Evolutionary conservation across 805 yeast species (phyloP).

Genomic region (Saturnispora diversa): DNA sequence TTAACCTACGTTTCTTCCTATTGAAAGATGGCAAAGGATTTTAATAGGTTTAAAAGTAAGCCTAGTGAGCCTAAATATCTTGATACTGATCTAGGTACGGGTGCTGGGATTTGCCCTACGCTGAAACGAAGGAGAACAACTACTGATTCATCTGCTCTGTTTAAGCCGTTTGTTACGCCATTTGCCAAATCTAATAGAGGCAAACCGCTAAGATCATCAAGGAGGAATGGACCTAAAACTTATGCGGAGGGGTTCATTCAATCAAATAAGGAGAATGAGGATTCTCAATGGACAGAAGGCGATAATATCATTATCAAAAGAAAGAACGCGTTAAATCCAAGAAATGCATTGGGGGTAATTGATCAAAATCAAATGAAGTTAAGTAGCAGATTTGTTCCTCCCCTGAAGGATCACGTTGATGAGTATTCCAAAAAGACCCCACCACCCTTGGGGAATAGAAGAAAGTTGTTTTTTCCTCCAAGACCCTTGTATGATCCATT

Average conservation of each 20-base stretch:
- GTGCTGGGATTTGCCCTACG: slow-evolving; percentile 56
- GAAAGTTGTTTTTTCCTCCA: slow-evolving; percentile 65
- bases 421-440: slow-evolving; percentile 49
- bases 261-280: slow-evolving; percentile 23
- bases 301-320: slow-evolving; percentile 24
- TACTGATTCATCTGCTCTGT: slow-evolving; percentile 44
- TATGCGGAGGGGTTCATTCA: slow-evolving; percentile 33
- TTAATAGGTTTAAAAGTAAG: slow-evolving; percentile 14
- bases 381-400: slow-evolving; percentile 49
- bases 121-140: slow-evolving; percentile 48
- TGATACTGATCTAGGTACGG: slow-evolving; percentile 49
- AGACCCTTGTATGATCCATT: slow-evolving; percentile 92
- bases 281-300: slow-evolving; percentile 10
- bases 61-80: slow-evolving; percentile 16
- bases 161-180: slow-evolving; percentile 66
- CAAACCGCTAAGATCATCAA: slow-evolving; percentile 20
- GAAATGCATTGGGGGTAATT: slow-evolving; percentile 39
- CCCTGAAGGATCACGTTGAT: slow-evolving; percentile 36
- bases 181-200: slow-evolving; percentile 24
- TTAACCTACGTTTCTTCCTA: not conserved
- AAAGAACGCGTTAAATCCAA: slow-evolving; percentile 55
- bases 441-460: slow-evolving; percentile 78
- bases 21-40: slow-evolving; percentile 9
- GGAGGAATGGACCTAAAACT: slow-evolving; percentile 31
- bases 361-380: slow-evolving; percentile 35